Evolutionary conservation across 108 stramenopile genomes (phyloP), one percentile per base, ranked within the genome.

Genomic region (Skeletonema costatum): DNA sequence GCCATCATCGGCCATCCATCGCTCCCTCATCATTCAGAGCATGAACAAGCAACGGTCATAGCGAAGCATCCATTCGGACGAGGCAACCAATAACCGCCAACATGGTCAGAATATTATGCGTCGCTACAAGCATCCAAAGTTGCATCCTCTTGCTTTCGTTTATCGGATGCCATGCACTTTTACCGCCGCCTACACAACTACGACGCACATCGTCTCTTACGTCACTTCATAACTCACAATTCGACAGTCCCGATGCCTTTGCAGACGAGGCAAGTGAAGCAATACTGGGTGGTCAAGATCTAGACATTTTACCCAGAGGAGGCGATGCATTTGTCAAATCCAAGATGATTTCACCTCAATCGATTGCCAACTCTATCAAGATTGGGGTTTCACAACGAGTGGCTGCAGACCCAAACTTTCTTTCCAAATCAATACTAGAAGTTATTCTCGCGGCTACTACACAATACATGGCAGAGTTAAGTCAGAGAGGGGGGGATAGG

Each of bases 361-460:
- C 12, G 13, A 66, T 67, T 33, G 32, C 68, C 30, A 58, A 35
- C 17, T 79, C 82, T 38, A 64, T 87, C 33, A 61, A 70, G 32
- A 50, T 71, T 41, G 90, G 87, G 17, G 87, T 86, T 64, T 29
- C 51, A 13, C 76, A 76, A 41, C 85, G 93, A 6, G 46, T 89
- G 0, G 88, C 86, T 4, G 93, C 93, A 13, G 93, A 95, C 78
- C 91, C 93, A 1, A 68, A 71, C 36, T 94, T 94, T 75, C 73
- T 78, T 3, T 53, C 60, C n/a, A 94, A 95, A 77, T 90, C 89
- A 6, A 62, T 86, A 16, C 70, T 87, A 9, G 92, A 95, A 62
- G 72, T 91, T 12, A 33, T 91, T 7, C 46, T 95, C 1, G 91
- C 93, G 7, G 89, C 87, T 6, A 79, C 78, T 6, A 87, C 90